Evolutionary conservation across 306 rosid species (phyloP), one percentile per base, ranked within the genome.

Genomic region (Aeschynomene evenia): DNA sequence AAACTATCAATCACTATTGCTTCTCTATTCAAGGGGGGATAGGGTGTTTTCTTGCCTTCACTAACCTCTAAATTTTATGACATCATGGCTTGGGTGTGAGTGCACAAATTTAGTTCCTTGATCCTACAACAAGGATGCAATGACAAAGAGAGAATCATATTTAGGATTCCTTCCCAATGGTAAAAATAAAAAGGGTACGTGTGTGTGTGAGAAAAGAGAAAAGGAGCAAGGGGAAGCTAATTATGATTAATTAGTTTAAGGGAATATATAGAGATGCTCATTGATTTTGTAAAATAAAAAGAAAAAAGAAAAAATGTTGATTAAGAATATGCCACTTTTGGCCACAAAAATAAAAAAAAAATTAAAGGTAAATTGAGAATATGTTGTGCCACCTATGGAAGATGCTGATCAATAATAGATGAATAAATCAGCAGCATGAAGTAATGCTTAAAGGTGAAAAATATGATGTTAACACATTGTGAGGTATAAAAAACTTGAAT

Each of bases 311-410:
- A 78, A 46, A 68, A 77, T 73, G 78, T 52, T 65, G 83, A 70
- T 70, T 46, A 64, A 16, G 78, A 74, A 78, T 82, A 82, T 82
- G 80, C 76, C 64, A 28, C 86, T 74, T 70, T 70, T 64, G 74
- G 48, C 71, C 43, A 22, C 77, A 24, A 43, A 46, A 40, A 45
- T n/a, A n/a, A 13, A 18, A 67, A 55, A 54, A 4, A 46, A 61
- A 62, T 31, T 54, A 71, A 80, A 59, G 57, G 66, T 3, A 49
- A 64, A 22, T 13, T 46, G 29, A 73, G 80, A 82, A 73, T 73
- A 71, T 76, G 74, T 3, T 39, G 49, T 23, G 77, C 70, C 75
- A 67, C 72, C 70, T 20, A 7, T 37, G 78, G 74, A 56, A 56
- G 80, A 72, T 73, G 42, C 57, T 73, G 66, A 77, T 39, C 52